Conservation (phyloP, 129 eudicot species). For the Saussurea involucrata region DNA sequence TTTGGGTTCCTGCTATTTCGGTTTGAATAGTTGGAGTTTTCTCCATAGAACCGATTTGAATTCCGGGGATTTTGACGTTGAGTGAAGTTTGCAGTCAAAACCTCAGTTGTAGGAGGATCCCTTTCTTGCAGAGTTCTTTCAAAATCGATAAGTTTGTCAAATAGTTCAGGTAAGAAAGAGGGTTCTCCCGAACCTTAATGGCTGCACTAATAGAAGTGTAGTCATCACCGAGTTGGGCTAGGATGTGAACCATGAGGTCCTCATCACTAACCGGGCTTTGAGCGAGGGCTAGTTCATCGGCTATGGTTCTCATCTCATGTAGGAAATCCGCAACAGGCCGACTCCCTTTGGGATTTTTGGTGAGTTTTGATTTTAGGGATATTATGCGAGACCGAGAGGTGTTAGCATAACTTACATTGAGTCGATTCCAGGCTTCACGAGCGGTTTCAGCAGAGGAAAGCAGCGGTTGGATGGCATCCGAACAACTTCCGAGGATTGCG, state of each 20-base stretch:
- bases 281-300: background rate
- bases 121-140: background rate
- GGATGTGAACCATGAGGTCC: background rate
- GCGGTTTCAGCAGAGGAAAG: background rate
- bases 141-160: background rate
- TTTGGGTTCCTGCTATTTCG: background rate
- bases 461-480: background rate
- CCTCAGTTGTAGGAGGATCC: background rate
- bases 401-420: background rate
- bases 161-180: background rate
- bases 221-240: background rate
- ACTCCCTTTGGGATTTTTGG: background rate
- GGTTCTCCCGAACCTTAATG: too few species aligned
- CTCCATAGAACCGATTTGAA: background rate
- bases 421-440: background rate
- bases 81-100: background rate
- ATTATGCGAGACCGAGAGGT: conserved; percentile 1
- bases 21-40: background rate
- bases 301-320: background rate
- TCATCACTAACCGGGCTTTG: background rate
- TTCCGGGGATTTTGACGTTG: background rate
- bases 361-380: background rate
- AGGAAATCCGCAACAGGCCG: background rate
- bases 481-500: background rate
- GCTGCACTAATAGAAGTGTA: too few species aligned